Evolutionary conservation across 176 grass and related monocot genomes (phyloP), one percentile per base, ranked within the genome.

Genomic region (Oryza australiensis): DNA sequence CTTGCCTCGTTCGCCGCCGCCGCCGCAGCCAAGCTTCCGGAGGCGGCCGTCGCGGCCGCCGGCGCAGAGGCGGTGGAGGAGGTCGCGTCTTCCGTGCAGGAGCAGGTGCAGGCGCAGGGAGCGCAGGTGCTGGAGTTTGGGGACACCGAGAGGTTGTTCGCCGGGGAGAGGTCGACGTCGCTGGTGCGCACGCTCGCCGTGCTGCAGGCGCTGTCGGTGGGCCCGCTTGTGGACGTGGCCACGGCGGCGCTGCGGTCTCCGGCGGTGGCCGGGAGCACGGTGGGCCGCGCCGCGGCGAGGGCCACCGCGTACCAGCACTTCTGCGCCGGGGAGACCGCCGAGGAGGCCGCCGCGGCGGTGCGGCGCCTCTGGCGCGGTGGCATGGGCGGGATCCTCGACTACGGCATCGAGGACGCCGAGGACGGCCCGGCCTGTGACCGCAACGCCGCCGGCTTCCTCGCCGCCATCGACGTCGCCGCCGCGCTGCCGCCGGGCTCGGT

Each of bases 361-460:
- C 72, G 82, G 45, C 73, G 66, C 62, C 86, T 98, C 14, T 98
- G 86, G 82, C 72, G 35, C 15, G 37, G 46, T 0, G 90, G 92
- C 35, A 64, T 98, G 84, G 85, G 90, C 33, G 89, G 88, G 13
- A 95, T 98, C 69, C 80, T 98, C 0, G 95, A 98, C 87, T 98
- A 88, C 89, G 90, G 84, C 20, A 90, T 98, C 46, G 95, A 98
- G 88, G 95, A 98, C 86, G 95, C 90, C 16, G 86, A 91, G 53
- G 92, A 98, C 70, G 87, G 66, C 23, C 57, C 53, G 12, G 86
- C 90, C 3, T 92, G 92, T 72, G 78, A 86, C 76, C 95, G 88
- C 33, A 95, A 98, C 71, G 66, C 92, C 41, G 79, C 83, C 1
- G 90, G 75, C 2, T 98, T 98, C 80, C 18, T 85, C 68, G 76